Evolutionary conservation across 164 flowering plant genomes (phyloP), one percentile per base, ranked within the genome.

Genomic region (Liquidambar formosana): DNA sequence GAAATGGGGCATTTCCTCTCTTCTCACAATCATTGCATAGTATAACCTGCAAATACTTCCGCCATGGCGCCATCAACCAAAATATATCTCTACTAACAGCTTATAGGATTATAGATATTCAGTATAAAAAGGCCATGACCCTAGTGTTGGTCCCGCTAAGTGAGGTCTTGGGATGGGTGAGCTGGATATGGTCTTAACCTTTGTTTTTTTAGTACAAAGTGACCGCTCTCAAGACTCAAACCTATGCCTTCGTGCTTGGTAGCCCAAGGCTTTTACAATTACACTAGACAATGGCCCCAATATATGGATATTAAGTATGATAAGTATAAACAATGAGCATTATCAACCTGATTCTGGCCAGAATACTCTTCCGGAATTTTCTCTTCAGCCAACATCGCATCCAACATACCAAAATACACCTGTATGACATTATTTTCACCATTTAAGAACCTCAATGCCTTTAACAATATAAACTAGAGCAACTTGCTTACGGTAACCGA

Each of bases 11-110:
- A 15, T 66, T 66, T 72, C 96, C 98, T 80, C 69, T 84, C 87
- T 89, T 88, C 83, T 82, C 94, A 62, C 98, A 94, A 53, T 94
- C 98, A 71, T 91, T 89, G 81, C 98, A 94, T 38, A 90, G 61
- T 77, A 94, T 89, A 49, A 64, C 82, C 98, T 94, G 91, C 48
- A 76, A 61, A 49, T 5, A 21, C 26, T 62, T 57, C 10, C n/a
- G n/a, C n/a, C 8, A n/a, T 10, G 49, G 46, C n/a, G n/a, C n/a
- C n/a, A n/a, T 69, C 38, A 44, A 57, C 53, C 46, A 54, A 15
- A 28, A 33, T 10, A 19, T 57, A 28, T 10, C 18, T 27, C 43
- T 38, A 3, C 3, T 8, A 18, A 48, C 60, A 33, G 2, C 2
- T 33, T 33, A 22, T 52, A 26, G 2, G 27, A 23, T 8, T 59